These are phyloP conservation scores for Fusarium pseudoanthophilum DNA, from an alignment of 2,329 filamentous ascomycete species.

Conservation along the genomic window DNA sequence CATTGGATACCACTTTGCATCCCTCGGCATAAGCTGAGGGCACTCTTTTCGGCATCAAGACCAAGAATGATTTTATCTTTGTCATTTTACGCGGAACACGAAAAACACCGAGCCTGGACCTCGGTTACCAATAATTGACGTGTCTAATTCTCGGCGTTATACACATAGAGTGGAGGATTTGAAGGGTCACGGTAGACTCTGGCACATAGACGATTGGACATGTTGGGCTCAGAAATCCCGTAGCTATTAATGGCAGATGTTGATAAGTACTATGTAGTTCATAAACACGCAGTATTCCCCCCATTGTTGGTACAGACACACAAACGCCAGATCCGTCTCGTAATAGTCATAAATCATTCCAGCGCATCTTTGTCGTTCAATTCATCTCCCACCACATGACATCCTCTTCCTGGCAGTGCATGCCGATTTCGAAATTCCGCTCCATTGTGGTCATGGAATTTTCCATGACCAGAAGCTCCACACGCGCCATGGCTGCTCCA, in stretches of 20 bases:
- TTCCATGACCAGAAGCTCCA: slow-evolving; percentile 39
- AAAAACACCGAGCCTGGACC: slow-evolving; percentile 4
- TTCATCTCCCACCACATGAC: slow-evolving; percentile 39
- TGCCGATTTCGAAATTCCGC: slow-evolving; percentile 40
- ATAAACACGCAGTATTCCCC: slow-evolving; percentile 7
- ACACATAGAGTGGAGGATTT: slow-evolving; percentile 31
- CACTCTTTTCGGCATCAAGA: slow-evolving; percentile 26
- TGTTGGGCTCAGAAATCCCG: not conserved
- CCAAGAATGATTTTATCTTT: slow-evolving; percentile 21
- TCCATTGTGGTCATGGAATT: slow-evolving; percentile 32
- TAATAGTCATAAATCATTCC: slow-evolving; percentile 4
- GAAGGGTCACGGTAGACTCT: slow-evolving; percentile 23
- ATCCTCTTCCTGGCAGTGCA: slow-evolving; percentile 31
- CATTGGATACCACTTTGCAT: slow-evolving; percentile 34
- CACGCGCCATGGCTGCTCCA: slow-evolving; percentile 35
- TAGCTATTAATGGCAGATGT: slow-evolving; percentile 22
- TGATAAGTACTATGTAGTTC: slow-evolving; percentile 1
- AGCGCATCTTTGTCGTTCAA: slow-evolving; percentile 1
- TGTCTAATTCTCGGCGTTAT: slow-evolving; percentile 32
- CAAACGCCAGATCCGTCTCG: not conserved
- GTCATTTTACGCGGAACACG: slow-evolving; percentile 18
- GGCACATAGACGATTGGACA: slow-evolving; percentile 7
- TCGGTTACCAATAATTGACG: not conserved
- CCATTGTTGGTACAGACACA: not conserved
- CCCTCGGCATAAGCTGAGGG: slow-evolving; percentile 19